Base-by-base conservation (phyloP, 768 basidiomycete genomes). In the Tylopilus sp. region DNA sequence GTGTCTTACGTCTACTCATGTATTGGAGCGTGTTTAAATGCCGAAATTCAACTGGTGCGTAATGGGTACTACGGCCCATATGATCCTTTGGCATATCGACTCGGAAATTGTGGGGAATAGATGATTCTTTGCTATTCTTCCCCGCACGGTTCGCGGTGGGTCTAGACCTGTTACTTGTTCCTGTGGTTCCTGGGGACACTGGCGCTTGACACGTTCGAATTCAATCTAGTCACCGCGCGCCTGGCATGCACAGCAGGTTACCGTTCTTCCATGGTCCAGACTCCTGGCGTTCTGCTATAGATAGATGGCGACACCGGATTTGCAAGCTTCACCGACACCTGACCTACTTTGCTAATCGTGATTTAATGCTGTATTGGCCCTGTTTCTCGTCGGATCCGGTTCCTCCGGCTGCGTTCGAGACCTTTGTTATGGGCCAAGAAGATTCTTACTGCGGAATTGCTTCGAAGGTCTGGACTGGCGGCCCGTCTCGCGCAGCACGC, bases 381-480 rank as follows among this genome's bases (percentile, higher is more conserved):
- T 14, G 33, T 14, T 29, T 21, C 31, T 36, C 13, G 5, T 12
- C 17, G 16, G 28, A 34, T 31, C 34, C 16, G 16, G 16, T 34
- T 33, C 31, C 45, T 26, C n/a, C 8, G 30, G 40, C 24, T 25
- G 28, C 19, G 46, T 51, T 55, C 54, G 38, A 48, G 48, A 44
- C 52, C 51, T 31, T 29, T 44, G 24, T 22, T 26, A 31, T 17
- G 21, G 19, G 19, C 33, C 9, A n/a, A 43, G 1, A 11, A 19
- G 6, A 4, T 40, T 44, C 49, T 11, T 38, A 12, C 42, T 30
- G 19, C 33, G 34, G 14, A 50, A 17, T 29, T 31, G 8, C 5
- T 30, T 10, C 24, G 24, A 41, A 41, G 62, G 58, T 49, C 61
- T 52, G 45, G 62, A 63, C 50, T 13, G n/a, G 10, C 24, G 6